Evolutionary conservation across 2,329 filamentous ascomycete species (phyloP).

Genomic region (Cladosporium sp.): DNA sequence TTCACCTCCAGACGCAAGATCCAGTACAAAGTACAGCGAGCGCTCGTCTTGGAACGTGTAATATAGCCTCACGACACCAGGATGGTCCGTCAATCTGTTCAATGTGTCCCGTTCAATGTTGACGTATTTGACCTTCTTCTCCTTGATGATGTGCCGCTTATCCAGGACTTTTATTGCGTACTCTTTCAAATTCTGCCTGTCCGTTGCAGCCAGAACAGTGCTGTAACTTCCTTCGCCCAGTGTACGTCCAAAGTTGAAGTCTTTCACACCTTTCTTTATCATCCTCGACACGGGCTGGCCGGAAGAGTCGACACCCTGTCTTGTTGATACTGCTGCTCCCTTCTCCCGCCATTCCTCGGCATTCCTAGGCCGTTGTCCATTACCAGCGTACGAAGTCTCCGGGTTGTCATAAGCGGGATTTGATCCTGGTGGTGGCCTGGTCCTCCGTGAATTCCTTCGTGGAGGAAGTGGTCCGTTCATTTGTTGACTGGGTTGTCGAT

Average conservation of each 20-base stretch:
- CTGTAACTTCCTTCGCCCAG: slow-evolving; percentile 97
- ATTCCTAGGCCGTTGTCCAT: slow-evolving; percentile 59
- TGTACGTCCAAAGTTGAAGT: slow-evolving; percentile 88
- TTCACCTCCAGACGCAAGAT: slow-evolving; percentile 88
- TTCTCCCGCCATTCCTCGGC: slow-evolving; percentile 90
- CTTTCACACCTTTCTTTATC: slow-evolving; percentile 94
- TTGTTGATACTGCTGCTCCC: slow-evolving; percentile 79
- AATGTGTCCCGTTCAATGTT: slow-evolving; percentile 99
- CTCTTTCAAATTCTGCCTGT: slow-evolving; percentile 89
- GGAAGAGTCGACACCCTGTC: slow-evolving; percentile 72
- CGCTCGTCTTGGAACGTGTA: slow-evolving; percentile 98
- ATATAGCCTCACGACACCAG: slow-evolving; percentile 91
- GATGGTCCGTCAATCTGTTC: slow-evolving; percentile 92
- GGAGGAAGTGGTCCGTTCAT: slow-evolving; percentile 62
- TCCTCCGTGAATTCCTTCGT: slow-evolving; percentile 70
- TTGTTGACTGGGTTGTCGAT: slow-evolving; percentile 56
- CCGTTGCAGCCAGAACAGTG: slow-evolving; percentile 86
- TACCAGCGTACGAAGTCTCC: slow-evolving; percentile 27
- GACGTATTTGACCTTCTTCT: slow-evolving; percentile 99
- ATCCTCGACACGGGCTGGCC: slow-evolving; percentile 77
- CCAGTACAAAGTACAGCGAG: slow-evolving; percentile 93
- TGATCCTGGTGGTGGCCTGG: slow-evolving; percentile 19
- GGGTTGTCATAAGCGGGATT: slow-evolving; percentile 20
- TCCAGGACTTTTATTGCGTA: slow-evolving; percentile 98
- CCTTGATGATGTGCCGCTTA: slow-evolving; percentile 98